These are phyloP conservation scores for Spergularia marina DNA, from an alignment of 148 eudicot genomes.

Conservation along the genomic window DNA sequence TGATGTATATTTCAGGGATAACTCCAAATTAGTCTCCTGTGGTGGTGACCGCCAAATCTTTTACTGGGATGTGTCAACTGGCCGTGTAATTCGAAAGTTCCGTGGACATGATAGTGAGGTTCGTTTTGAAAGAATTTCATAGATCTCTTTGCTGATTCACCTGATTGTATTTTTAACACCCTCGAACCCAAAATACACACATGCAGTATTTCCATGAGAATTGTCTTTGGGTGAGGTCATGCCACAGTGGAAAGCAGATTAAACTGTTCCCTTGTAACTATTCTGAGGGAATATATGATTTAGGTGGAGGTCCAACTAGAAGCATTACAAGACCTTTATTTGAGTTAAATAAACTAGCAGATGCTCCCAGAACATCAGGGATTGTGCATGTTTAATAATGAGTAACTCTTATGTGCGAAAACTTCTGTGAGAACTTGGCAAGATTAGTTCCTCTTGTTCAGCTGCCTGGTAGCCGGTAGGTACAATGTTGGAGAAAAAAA, in stretches of 20 bases:
- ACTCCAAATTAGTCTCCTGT: conserved; percentile 80
- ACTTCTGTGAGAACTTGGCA: too few species aligned
- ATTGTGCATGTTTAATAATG: too few species aligned
- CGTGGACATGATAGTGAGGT: conserved; percentile 99
- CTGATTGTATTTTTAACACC: not conserved
- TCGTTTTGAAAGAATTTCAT: not conserved
- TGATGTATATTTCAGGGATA: conserved; percentile 51
- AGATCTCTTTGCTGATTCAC: not conserved
- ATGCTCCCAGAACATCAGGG: too few species aligned
- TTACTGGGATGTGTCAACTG: conserved; percentile 93
- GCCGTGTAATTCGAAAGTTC: conserved; percentile 84
- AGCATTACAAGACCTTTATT: too few species aligned
- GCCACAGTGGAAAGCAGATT: not conserved
- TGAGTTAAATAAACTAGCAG: too few species aligned
- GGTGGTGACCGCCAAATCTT: conserved; percentile 97
- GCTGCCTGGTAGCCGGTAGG: too few species aligned
- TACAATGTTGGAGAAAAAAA: too few species aligned
- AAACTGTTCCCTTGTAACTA: too few species aligned
- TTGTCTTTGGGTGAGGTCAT: not conserved
- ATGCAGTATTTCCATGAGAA: not conserved
- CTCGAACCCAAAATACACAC: not conserved
- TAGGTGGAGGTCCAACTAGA: too few species aligned
- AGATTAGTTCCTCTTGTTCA: too few species aligned
- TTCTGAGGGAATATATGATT: too few species aligned
- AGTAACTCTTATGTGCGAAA: too few species aligned